phyloP scores from a whole-genome alignment of 345 rosid species.

The Aegle marmelos region DNA sequence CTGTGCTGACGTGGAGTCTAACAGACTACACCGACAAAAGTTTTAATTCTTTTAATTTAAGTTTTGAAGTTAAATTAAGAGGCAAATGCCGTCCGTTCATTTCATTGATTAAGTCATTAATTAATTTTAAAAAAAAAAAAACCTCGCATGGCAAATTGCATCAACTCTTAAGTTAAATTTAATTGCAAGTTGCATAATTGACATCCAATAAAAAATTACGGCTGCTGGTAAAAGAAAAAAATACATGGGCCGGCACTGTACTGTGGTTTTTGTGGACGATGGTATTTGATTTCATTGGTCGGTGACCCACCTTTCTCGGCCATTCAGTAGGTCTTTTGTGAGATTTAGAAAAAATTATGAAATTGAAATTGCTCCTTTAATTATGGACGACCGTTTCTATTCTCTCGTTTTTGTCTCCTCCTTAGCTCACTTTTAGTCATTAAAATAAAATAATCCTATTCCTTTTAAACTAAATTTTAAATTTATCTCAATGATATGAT shows the following conservation, averaged over 20 bases:
- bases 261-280: neutral
- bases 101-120: neutral
- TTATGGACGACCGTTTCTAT: too few relatives aligned
- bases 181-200: neutral
- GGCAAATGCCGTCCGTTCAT: neutral
- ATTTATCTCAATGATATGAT: too few relatives aligned
- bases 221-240: neutral
- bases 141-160: too few relatives aligned
- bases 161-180: too few relatives aligned
- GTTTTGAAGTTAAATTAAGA: neutral
- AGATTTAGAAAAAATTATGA: neutral
- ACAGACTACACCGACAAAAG: conserved; percentile 3
- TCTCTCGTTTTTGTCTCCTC: too few relatives aligned
- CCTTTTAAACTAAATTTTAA: too few relatives aligned
- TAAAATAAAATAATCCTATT: too few relatives aligned
- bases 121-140: too few relatives aligned
- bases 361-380: neutral
- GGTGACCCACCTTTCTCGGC: neutral
- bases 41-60: conserved; percentile 2
- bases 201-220: neutral
- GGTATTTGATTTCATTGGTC: neutral
- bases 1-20: neutral
- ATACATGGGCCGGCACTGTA: conserved; percentile 1
- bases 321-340: neutral
- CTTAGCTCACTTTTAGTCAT: too few relatives aligned